Percentiles rank a stretch among this genome's conserved stretches.
These are phyloP conservation scores for Fusarium cyanostomum DNA, from an alignment of 2,329 filamentous ascomycete species.

Conservation along the genomic window DNA sequence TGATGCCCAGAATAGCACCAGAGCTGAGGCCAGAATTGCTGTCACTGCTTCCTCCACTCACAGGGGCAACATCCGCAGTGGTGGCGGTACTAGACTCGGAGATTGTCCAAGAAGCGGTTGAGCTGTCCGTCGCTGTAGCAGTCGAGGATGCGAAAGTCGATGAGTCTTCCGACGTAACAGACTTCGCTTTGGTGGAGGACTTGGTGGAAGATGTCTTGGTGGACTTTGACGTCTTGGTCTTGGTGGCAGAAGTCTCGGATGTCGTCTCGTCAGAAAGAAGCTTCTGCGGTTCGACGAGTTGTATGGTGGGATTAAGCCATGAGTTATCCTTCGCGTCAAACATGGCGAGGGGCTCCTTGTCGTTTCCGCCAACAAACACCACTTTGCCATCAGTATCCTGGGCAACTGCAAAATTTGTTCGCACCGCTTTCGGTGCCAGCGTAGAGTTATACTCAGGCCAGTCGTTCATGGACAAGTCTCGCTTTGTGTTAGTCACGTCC, in stretches of 20 bases:
- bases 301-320: constrained; percentile 77
- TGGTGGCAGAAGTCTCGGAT: constrained; percentile 16
- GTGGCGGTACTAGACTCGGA: constrained; percentile 40
- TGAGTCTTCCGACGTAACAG: constrained; percentile 31
- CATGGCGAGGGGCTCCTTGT: constrained; percentile 73
- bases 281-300: constrained; percentile 64
- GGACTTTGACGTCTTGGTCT: constrained; percentile 22
- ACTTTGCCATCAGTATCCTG: constrained; percentile 72
- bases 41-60: constrained; percentile 38
- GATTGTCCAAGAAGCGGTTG: constrained; percentile 38
- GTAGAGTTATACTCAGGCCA: constrained; percentile 85
- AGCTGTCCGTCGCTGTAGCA: constrained; percentile 28
- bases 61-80: constrained; percentile 39
- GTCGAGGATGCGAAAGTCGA: constrained; percentile 43
- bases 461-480: constrained; percentile 63
- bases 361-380: constrained; percentile 80
- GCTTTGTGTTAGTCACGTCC: constrained; percentile 49
- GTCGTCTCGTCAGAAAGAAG: constrained; percentile 43
- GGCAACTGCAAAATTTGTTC: constrained; percentile 78
- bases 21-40: constrained; percentile 49
- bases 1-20: constrained; percentile 78
- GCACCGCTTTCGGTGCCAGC: constrained; percentile 69
- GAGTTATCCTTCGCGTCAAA: constrained; percentile 80
- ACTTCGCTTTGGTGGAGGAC: constrained; percentile 43
- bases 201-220: constrained; percentile 37